Base-by-base conservation (phyloP, 805 yeast genomes). In the Helenozyma rhizophorensis region DNA sequence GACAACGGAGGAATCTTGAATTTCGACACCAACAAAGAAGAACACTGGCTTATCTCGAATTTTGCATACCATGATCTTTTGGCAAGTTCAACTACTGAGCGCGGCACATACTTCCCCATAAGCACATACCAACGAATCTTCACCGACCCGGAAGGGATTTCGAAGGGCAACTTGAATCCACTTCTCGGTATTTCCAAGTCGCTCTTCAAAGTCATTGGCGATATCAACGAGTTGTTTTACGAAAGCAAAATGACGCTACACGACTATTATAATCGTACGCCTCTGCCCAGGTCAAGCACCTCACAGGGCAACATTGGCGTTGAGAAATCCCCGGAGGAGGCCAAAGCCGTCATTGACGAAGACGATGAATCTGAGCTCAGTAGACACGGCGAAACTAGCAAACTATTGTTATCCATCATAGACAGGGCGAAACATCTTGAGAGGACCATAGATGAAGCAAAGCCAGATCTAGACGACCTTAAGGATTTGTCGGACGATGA, bases 21-120 rank as follows among this genome's bases (percentile, higher is more conserved):
- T 32, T 63, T 64, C 54, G 71, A 70, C 44, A 64, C 60, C 19
- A 70, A 72, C 48, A 74, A 74, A 41, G 80, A 76, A 42, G 75
- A 78, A 42, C 76, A 80, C 40, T 84, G 89, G 82, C 62, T 84
- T 32, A 74, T 82, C 14, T 76, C 86, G 7, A 83, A 80, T 55
- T 85, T 81, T 58, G 86, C 87, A 1, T 85, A 84, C 51, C 93
- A 84, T 53, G 94, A 84, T 51, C 70, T 85, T 21, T 64, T 82
- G 42, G 76, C 89, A 1, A 72, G 80, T 28, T 72, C 82, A 9
- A 67, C 74, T 1, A 64, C 71, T 33, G 74, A 76, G 24, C 59
- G 84, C 27, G 80, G 81, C 2, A 72, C 86, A 1, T 79, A 80
- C 44, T 83, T 85, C 52, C 71, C 80, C 1, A 60, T 76, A 14